Percentiles rank a stretch among this genome's conserved stretches.
Evolutionary conservation across 129 eudicot species (phyloP).

Genomic region (Flaveria linearis): DNA sequence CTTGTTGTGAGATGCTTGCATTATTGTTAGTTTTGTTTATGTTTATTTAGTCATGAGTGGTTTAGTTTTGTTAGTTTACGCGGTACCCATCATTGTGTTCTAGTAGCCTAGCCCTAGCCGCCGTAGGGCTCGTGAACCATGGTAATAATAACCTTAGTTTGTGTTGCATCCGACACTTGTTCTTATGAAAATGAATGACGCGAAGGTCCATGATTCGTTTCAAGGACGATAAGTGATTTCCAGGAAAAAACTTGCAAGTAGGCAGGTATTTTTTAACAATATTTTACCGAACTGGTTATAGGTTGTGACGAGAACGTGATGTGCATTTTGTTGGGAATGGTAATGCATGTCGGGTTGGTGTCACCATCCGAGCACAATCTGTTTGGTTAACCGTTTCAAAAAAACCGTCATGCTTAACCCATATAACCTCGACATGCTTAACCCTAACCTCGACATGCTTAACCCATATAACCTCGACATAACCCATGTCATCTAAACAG

Average conservation of each 20-base stretch:
- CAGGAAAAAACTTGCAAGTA: not conserved
- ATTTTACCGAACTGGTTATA: not conserved
- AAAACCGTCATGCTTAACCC: no score
- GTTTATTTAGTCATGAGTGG: constrained; percentile 38
- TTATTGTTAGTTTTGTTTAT: constrained; percentile 30
- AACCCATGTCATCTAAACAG: not conserved
- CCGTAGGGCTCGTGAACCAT: constrained; percentile 19
- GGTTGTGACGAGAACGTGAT: not conserved
- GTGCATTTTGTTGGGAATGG: not conserved
- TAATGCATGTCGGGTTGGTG: not conserved
- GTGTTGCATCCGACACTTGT: not conserved
- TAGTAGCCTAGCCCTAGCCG: constrained; percentile 22
- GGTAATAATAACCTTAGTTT: constrained; percentile 25
- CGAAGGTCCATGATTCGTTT: not conserved
- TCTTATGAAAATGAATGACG: constrained; percentile 3
- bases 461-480: not conserved
- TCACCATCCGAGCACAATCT: not conserved
- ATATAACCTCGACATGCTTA: not conserved
- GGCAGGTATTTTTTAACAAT: not conserved
- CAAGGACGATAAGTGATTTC: not conserved
- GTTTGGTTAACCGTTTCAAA: not conserved
- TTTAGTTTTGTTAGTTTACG: constrained; percentile 36
- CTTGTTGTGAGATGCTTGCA: constrained; percentile 35
- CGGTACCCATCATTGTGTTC: constrained; percentile 22
- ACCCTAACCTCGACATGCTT: not conserved